A percentile compares a stretch with the other conserved stretches of the same genome.
Conservation (phyloP, 768 basidiomycete species). For the Calocera cornea region DNA sequence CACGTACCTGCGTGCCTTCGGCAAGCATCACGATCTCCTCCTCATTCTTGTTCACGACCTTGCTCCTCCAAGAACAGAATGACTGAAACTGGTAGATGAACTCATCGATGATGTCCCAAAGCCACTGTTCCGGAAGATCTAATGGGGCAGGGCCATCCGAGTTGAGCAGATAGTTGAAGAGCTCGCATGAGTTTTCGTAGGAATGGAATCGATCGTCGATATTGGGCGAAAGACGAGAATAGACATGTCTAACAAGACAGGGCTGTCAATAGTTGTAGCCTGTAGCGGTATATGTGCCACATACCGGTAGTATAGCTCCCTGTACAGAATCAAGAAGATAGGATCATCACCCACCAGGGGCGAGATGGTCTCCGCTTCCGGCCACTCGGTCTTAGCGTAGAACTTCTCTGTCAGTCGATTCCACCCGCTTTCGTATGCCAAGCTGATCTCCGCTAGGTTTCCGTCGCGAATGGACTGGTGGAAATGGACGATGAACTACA, state of each 20-base stretch:
- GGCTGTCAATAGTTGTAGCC: neutral
- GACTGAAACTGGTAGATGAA: conserved; percentile 98
- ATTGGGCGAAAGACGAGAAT: conserved; percentile 87
- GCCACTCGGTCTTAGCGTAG: conserved; percentile 91
- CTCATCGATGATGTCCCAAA: conserved; percentile 96
- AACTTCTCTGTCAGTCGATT: conserved; percentile 93
- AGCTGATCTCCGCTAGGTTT: conserved; percentile 79
- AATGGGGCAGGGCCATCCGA: conserved; percentile 89
- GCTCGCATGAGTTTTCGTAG: conserved; percentile 93
- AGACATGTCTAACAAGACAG: conserved; percentile 50
- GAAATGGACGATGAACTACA: conserved; percentile 86
- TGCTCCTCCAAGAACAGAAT: conserved; percentile 84
- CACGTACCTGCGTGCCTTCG: conserved; percentile 44
- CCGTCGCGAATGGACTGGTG: conserved; percentile 85
- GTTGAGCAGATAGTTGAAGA: conserved; percentile 97
- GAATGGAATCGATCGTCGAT: conserved; percentile 97
- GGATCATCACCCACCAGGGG: conserved; percentile 91
- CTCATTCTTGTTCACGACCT: conserved; percentile 19
- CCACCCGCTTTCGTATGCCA: conserved; percentile 95
- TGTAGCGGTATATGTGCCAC: conserved; percentile 2
- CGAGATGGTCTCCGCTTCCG: conserved; percentile 89
- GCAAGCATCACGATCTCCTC: conserved; percentile 12
- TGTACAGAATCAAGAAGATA: conserved; percentile 91
- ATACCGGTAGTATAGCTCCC: conserved; percentile 77
- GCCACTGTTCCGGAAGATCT: conserved; percentile 91